A percentile compares a stretch with the other conserved stretches of the same genome.
phyloP scores from a whole-genome alignment of 345 rosid species.

The Acer campestre region DNA sequence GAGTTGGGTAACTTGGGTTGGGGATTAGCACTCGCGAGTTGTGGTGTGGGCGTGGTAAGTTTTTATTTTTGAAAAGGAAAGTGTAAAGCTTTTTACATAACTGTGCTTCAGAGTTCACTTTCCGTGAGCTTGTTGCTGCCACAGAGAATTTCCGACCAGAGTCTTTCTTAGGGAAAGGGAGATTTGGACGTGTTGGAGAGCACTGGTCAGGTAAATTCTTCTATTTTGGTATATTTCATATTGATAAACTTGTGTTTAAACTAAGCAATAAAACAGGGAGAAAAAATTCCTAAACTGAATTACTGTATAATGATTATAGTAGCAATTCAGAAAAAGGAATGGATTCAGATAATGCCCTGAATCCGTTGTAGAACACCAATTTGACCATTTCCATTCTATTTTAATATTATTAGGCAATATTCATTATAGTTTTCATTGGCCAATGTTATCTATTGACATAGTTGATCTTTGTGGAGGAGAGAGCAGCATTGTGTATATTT shows the following conservation, averaged over 20 bases:
- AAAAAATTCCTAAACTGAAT: constrained; percentile 8
- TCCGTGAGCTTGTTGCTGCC: constrained; percentile 89
- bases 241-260: neutral
- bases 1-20: too few relatives aligned
- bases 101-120: constrained; percentile 88
- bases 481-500: neutral
- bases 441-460: neutral
- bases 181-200: constrained; percentile 95
- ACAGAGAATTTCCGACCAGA: constrained; percentile 89
- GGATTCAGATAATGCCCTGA: neutral
- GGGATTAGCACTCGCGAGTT: too few relatives aligned
- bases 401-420: too few relatives aligned
- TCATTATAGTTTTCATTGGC: neutral
- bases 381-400: neutral
- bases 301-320: neutral
- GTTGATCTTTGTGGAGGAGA: too few relatives aligned
- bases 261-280: neutral
- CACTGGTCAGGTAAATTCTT: constrained; percentile 81
- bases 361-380: too few relatives aligned
- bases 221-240: neutral
- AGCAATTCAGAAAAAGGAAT: neutral
- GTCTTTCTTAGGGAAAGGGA: constrained; percentile 94
- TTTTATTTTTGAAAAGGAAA: too few relatives aligned
- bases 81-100: too few relatives aligned
- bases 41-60: too few relatives aligned